phyloP scores from a whole-genome alignment of 73 alveolate genomes.

The Paramecium sonneborni region DNA sequence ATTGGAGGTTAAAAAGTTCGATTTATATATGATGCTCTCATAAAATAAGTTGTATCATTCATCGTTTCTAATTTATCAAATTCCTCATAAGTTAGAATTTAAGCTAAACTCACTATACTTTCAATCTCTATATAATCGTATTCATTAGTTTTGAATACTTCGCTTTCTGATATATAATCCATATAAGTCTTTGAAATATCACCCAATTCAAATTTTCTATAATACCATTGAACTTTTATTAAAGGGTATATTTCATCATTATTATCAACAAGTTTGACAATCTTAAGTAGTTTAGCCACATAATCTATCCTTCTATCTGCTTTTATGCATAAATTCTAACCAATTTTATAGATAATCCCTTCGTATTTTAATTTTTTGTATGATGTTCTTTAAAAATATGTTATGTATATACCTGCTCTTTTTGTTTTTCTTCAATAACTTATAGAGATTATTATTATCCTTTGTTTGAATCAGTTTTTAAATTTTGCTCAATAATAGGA shows the following conservation, averaged over 20 bases:
- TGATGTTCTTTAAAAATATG: neutral
- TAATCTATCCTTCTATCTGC: slow-evolving; percentile 13
- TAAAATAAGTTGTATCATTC: slow-evolving; percentile 2
- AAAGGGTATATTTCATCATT: neutral
- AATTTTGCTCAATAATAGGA: neutral
- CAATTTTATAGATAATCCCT: slow-evolving; percentile 17
- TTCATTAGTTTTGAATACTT: slow-evolving; percentile 22
- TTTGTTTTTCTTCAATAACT: slow-evolving; percentile 11
- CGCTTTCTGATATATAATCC: slow-evolving; percentile 37
- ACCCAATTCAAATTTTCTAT: slow-evolving; percentile 31
- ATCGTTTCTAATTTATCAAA: neutral
- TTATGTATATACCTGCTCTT: neutral
- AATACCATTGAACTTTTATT: slow-evolving; percentile 44
- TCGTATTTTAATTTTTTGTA: slow-evolving; percentile 5
- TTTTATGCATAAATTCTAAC: slow-evolving; percentile 20
- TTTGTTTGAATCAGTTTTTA: neutral
- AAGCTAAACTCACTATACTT: slow-evolving; percentile 11
- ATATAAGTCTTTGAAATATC: neutral
- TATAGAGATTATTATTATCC: neutral
- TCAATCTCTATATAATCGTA: slow-evolving; percentile 36
- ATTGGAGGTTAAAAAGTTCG: neutral
- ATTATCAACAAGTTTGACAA: slow-evolving; percentile 34
- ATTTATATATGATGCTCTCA: neutral
- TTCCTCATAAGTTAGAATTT: slow-evolving; percentile 13
- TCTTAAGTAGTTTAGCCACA: slow-evolving; percentile 8